Evolutionary conservation across 305 asterid genomes (phyloP), one percentile per base, ranked within the genome.

Genomic region (Fraxinus latifolia): DNA sequence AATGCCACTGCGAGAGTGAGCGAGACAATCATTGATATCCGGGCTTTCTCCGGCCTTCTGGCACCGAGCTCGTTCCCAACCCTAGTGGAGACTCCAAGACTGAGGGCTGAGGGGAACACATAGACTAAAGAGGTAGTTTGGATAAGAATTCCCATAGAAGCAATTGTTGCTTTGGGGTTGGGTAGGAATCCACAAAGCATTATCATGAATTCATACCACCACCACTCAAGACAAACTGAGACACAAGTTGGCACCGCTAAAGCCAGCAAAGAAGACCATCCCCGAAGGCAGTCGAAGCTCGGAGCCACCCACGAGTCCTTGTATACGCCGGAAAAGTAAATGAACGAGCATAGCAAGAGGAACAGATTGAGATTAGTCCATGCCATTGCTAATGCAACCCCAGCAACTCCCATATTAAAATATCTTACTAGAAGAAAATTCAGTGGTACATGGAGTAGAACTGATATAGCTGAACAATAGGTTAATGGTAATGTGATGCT

Each of bases 191-290:
- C 99, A 39, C 99, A 95, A 0, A 94, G 88, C 88, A 95, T 80
- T 60, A 95, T 93, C 99, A 95, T 95, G 11, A 95, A 89, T 44
- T 95, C 98, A 34, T 95, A 95, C 98, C 99, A 95, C 99, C 99
- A 95, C 98, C 99, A 95, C 62, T 95, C 99, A 0, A 95, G 81
- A 42, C 98, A 95, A 0, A 95, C 95, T 1, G 99, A 93, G 5
- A 95, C 67, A 77, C 99, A 95, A 0, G 91, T 95, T 0, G 99
- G 98, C 15, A 95, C 86, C 0, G 97, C 92, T 0, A 95, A 21
- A 0, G 92, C 81, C 7, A 92, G 82, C 39, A 95, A 84, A 4
- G 91, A 79, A 0, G 97, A 86, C 99, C 99, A 95, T 0, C 98
- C 98, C 0, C 82, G 84, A 0, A 95, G 79, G 70, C 97, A 95